Evolutionary conservation across 495 filamentous ascomycete genomes (phyloP), one percentile per base, ranked within the genome.

Genomic region (Penicillium odoratum): DNA sequence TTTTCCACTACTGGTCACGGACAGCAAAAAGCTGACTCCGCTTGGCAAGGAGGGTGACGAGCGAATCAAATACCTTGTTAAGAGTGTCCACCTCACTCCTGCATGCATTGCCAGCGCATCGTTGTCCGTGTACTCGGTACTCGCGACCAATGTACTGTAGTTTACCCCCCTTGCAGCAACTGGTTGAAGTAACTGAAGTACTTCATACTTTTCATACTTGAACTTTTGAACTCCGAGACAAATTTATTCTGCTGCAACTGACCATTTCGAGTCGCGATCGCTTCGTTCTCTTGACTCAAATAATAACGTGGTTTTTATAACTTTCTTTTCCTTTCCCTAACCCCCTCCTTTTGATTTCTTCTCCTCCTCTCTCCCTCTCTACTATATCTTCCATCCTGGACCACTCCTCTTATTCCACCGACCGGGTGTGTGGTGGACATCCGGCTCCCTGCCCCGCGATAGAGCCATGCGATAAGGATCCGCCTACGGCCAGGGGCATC

Each of bases 61-160:
- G 64, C 71, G 64, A 71, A 75, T 71, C 69, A 74, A 46, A 43
- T 46, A 31, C 29, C 33, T 29, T 25, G 59, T 44, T 34, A 18
- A 50, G 55, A 43, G 59, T 58, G 62, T 60, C 64, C 66, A 69
- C 56, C 64, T 69, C 66, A 69, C 61, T 62, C 68, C 64, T 73
- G 71, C 71, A 76, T 74, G 71, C 71, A 62, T 47, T 64, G 64
- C 63, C 63, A 66, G 40, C 63, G 63, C 63, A 66, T 66, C 63
- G 54, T 55, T 54, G 52, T 36, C 56, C 56, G 55, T 46, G 56
- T 59, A 59, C 57, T 59, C 57, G 57, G 58, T 55, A 57, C 62
- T 46, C 21, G 25, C 53, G 26, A 51, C 55, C 55, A 62, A 51
- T 62, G 55, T 57, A 53, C 51, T 51, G 38, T 7, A 38, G 31